Evolutionary conservation across 2,329 filamentous ascomycete genomes (phyloP), one percentile per base, ranked within the genome.

Genomic region (Verticillium isaacii): DNA sequence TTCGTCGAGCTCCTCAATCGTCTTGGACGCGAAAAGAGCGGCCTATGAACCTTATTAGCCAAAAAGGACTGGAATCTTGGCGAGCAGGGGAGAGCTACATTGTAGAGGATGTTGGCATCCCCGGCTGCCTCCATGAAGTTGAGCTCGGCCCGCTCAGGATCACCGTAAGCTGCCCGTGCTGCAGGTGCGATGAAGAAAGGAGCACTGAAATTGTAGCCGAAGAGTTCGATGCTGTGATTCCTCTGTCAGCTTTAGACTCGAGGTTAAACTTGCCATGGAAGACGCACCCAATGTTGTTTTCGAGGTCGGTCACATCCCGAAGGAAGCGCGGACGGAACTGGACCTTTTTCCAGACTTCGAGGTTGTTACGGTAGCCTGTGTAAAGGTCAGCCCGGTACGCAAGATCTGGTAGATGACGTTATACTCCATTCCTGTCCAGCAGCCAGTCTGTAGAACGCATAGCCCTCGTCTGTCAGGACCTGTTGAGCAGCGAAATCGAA

Each of bases 121-220:
- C 73, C 78, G 9, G 81, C 77, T 23, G 77, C 79, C 65, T 78
- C 73, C 39, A 79, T 74, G 60, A 84, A 73, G 65, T 81, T 81
- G n/a, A 77, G 65, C 68, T 83, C 81, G 17, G 72, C 80, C 14
- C 59, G 61, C 1, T 77, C 75, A 0, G 73, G 68, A 63, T 82
- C 72, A 1, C 74, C 77, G 54, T 79, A 78, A 23, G 73, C 78
- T 36, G 74, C 80, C 23, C 75, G 73, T 11, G 78, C 77, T 32
- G 78, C 78, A 1, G 80, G 80, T 1, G 75, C 74, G 66, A 83
- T 82, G 68, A 82, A 82, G 69, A 83, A 76, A 1, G 81, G 80
- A 11, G 77, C 75, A 12, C 74, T 76, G 62, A 81, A 79, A 66
- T 80, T 80, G 66, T 80, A 69, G 7, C 80, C 80, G 17, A 81